Evolutionary conservation across 495 filamentous ascomycete genomes (phyloP).

Genomic region (Aspergillus homomorphus): DNA sequence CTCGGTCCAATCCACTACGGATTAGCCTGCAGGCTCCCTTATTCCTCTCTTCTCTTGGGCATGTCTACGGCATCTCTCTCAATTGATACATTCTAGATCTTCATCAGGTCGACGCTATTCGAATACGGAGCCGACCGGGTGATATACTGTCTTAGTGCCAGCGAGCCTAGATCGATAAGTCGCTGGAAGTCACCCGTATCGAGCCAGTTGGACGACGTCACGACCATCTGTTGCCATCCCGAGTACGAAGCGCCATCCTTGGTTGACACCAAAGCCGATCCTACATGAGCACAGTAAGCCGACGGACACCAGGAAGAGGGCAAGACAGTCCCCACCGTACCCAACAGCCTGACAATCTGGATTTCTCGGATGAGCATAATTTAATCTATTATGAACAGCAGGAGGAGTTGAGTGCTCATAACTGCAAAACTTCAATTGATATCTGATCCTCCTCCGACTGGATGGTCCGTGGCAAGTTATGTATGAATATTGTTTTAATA

Average conservation of each 20-base stretch:
- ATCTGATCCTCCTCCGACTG: not conserved
- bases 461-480: not conserved
- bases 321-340: not conserved
- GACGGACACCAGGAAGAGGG: not conserved
- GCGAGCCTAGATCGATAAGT: not conserved
- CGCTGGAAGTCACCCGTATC: not conserved
- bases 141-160: not conserved
- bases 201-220: not conserved
- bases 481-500: not conserved
- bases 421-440: not conserved
- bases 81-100: not conserved
- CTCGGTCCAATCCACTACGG: not conserved
- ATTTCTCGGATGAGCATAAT: not conserved
- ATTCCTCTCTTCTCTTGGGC: not conserved
- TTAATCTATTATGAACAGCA: not conserved
- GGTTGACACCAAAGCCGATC: not conserved
- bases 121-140: not conserved
- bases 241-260: constrained; percentile 4
- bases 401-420: not conserved
- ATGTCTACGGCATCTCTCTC: not conserved
- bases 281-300: not conserved
- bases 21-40: constrained; percentile 5
- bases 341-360: not conserved
- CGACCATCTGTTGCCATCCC: not conserved
- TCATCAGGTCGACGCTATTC: too few species aligned